A percentile compares a stretch with the other conserved stretches of the same genome.
phyloP scores from a whole-genome alignment of 768 basidiomycete species.

The Fistulinella prunicolor region DNA sequence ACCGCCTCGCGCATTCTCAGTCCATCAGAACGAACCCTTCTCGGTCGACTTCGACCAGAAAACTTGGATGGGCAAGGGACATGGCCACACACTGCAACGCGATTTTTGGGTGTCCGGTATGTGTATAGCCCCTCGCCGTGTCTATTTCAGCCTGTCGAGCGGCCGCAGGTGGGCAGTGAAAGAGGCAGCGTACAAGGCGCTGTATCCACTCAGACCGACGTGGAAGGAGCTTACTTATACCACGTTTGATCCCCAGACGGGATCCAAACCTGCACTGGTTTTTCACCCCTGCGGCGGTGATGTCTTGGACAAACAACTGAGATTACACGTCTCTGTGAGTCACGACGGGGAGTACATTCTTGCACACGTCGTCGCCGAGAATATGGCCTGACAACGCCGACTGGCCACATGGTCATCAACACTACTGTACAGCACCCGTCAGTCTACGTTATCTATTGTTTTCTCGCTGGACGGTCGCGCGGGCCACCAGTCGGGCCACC shows the following conservation, averaged over 20 bases:
- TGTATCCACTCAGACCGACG: constrained; percentile 63
- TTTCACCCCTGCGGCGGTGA: constrained; percentile 10
- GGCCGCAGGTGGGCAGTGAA: constrained; percentile 72
- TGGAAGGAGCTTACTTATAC: constrained; percentile 74
- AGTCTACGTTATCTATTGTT: constrained; percentile 18
- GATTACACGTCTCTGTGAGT: constrained; percentile 68
- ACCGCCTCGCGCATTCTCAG: constrained; percentile 68
- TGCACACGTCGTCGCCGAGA: constrained; percentile 63
- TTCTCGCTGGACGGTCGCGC: constrained; percentile 19
- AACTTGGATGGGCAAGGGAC: too few species aligned
- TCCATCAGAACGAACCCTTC: constrained; percentile 37
- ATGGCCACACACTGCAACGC: too few species aligned
- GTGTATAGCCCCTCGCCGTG: neutral
- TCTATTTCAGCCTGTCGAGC: neutral
- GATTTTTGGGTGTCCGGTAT: constrained; percentile 74
- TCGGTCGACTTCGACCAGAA: constrained; percentile 18
- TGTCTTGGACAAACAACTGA: neutral
- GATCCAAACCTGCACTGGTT: constrained; percentile 43
- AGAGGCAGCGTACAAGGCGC: constrained; percentile 84
- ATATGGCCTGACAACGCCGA: constrained; percentile 2
- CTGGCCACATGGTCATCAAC: neutral
- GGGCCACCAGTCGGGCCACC: constrained; percentile 72
- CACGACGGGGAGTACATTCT: constrained; percentile 81
- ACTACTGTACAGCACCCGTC: constrained; percentile 7
- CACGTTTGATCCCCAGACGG: constrained; percentile 30